Conservation (phyloP, 2,329 filamentous ascomycete genomes). For the Neodidymelliopsis sp. region DNA sequence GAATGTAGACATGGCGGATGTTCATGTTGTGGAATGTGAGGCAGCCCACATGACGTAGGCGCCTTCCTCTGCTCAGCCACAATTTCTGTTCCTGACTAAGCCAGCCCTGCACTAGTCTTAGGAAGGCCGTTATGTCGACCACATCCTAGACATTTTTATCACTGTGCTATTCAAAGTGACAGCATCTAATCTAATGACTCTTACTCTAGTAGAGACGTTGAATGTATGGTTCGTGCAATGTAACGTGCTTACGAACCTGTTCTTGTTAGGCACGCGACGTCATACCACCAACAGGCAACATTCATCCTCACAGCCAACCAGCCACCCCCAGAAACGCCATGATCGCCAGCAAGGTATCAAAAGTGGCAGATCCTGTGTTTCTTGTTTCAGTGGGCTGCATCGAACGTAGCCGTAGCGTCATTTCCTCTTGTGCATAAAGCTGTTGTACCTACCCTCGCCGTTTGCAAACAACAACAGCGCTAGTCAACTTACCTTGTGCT, state of each 20-base stretch:
- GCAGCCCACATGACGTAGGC: slow-evolving; percentile 11
- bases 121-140: too few relatives aligned
- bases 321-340: slow-evolving; percentile 16
- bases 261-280: slow-evolving; percentile 27
- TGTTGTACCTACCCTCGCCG: slow-evolving; percentile 15
- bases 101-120: too few relatives aligned
- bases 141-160: too few relatives aligned
- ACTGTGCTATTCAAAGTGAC: too few relatives aligned
- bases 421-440: slow-evolving; percentile 17
- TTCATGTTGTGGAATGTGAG: slow-evolving; percentile 9
- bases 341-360: slow-evolving; percentile 4
- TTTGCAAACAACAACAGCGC: slow-evolving; percentile 12
- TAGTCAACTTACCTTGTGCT: neutral
- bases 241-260: neutral
- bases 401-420: slow-evolving; percentile 35
- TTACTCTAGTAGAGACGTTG: too few relatives aligned
- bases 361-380: slow-evolving; percentile 14
- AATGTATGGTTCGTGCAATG: too few relatives aligned
- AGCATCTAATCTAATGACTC: too few relatives aligned
- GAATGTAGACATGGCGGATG: slow-evolving; percentile 37
- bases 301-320: slow-evolving; percentile 29
- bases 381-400: slow-evolving; percentile 1
- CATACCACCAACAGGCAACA: slow-evolving; percentile 21
- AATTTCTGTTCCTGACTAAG: slow-evolving; percentile 14
- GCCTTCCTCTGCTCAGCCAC: slow-evolving; percentile 1